phyloP scores from a whole-genome alignment of 495 filamentous ascomycete species.

The Geopyxis carbonaria region DNA sequence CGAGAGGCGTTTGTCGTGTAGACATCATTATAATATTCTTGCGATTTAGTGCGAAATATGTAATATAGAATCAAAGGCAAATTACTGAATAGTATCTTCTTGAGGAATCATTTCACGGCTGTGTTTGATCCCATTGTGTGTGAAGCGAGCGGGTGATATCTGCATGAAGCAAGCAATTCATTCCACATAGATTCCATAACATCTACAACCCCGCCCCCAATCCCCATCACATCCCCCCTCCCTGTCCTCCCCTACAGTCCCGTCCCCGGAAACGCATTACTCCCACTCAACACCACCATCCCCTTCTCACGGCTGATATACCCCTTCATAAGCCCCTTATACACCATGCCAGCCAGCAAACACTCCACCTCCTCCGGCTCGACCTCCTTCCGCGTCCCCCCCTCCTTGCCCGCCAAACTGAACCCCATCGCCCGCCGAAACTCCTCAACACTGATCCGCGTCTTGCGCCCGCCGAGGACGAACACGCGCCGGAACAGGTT shows the following conservation, averaged over 20 bases:
- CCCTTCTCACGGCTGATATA: constrained; percentile 85
- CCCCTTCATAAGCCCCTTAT: constrained; percentile 96
- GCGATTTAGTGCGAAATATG: too few relatives aligned
- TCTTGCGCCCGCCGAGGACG: constrained; percentile 60
- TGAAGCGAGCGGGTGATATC: too few relatives aligned
- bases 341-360: constrained; percentile 82
- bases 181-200: too few relatives aligned
- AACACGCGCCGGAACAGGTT: constrained; percentile 87
- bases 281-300: constrained; percentile 79
- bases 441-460: constrained; percentile 61
- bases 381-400: constrained; percentile 50
- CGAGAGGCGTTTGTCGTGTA: too few relatives aligned
- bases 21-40: too few relatives aligned
- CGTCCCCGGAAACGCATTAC: constrained; percentile 87
- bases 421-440: constrained; percentile 53
- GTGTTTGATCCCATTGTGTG: too few relatives aligned
- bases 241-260: constrained; percentile 42
- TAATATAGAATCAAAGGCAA: too few relatives aligned
- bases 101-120: too few relatives aligned
- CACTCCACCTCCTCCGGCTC: constrained; percentile 94
- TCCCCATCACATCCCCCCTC: too few relatives aligned
- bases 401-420: constrained; percentile 39
- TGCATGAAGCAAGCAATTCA: too few relatives aligned
- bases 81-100: too few relatives aligned
- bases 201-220: too few relatives aligned